Percentiles rank a stretch among this genome's conserved stretches.
These are phyloP conservation scores for Fusarium chuoi DNA, from an alignment of 2,329 filamentous ascomycete species.

Conservation along the genomic window DNA sequence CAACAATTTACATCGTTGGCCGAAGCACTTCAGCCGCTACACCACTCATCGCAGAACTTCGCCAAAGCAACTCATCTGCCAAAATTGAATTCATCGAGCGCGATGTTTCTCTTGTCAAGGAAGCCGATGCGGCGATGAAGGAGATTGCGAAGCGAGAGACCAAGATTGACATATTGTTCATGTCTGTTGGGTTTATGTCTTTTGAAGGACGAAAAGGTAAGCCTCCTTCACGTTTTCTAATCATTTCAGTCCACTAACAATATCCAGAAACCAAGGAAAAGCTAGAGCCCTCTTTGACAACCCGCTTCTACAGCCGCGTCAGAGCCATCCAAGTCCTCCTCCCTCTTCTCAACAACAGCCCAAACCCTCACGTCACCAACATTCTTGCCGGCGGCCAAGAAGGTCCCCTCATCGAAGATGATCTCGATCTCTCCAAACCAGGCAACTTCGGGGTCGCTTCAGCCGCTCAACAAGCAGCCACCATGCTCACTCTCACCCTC, in stretches of 20 bases:
- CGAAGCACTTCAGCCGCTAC: constrained; percentile 51
- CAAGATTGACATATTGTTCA: constrained; percentile 58
- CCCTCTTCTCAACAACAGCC: constrained; percentile 57
- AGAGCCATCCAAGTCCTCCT: constrained; percentile 67
- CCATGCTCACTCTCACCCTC: constrained; percentile 59
- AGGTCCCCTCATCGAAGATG: constrained; percentile 55
- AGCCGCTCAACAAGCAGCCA: constrained; percentile 57
- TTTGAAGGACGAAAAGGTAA: constrained; percentile 33
- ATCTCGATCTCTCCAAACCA: constrained; percentile 56
- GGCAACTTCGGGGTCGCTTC: constrained; percentile 48
- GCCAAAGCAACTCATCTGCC: constrained; percentile 54
- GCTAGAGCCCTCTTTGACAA: constrained; percentile 61
- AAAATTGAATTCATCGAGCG: constrained; percentile 58
- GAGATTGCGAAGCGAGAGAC: constrained; percentile 55
- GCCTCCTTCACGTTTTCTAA: too few relatives aligned
- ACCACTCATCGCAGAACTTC: constrained; percentile 54
- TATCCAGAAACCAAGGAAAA: constrained; percentile 64
- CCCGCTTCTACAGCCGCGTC: constrained; percentile 67
- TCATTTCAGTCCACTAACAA: accelerated
- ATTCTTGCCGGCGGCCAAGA: constrained; percentile 63
- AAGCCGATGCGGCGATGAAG: constrained; percentile 56
- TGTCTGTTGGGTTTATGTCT: constrained; percentile 50
- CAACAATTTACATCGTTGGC: constrained; percentile 56
- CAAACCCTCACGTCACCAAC: constrained; percentile 58
- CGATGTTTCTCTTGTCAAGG: constrained; percentile 62